These are phyloP conservation scores for Suillus plorans DNA, from an alignment of 768 basidiomycete species.

Conservation along the genomic window DNA sequence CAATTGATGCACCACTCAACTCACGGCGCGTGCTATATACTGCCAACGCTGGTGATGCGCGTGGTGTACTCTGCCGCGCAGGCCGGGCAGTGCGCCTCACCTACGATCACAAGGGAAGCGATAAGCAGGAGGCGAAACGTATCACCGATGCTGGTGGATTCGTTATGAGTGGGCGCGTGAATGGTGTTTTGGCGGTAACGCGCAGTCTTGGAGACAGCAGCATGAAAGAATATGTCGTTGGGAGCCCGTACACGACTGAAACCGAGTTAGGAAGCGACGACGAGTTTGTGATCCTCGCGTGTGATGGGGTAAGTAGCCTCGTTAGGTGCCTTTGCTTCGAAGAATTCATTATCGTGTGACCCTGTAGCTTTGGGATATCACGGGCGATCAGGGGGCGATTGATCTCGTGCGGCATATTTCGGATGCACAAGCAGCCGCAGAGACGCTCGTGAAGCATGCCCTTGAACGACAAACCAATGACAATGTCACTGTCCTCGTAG, in stretches of 20 bases:
- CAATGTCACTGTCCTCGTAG: constrained; percentile 89
- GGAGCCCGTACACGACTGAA: constrained; percentile 98
- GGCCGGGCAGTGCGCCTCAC: constrained; percentile 92
- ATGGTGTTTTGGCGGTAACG: constrained; percentile 96
- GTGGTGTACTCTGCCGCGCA: constrained; percentile 88
- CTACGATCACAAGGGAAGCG: constrained; percentile 98
- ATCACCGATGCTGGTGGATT: constrained; percentile 98
- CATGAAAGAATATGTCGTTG: constrained; percentile 99
- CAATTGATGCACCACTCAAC: constrained; percentile 44
- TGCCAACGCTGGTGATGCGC: constrained; percentile 96
- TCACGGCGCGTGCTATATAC: constrained; percentile 84
- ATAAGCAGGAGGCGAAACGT: constrained; percentile 95
- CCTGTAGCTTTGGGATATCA: constrained; percentile 91
- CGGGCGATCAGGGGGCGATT: constrained; percentile 86
- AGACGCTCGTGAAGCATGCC: constrained; percentile 79
- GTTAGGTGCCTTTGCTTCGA: constrained; percentile 2
- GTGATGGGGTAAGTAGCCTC: constrained; percentile 81
- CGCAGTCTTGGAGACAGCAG: constrained; percentile 93
- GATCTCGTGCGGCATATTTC: constrained; percentile 71
- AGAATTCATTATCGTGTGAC: neutral
- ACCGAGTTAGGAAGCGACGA: constrained; percentile 88
- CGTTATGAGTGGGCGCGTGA: constrained; percentile 97
- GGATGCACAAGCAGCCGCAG: constrained; percentile 83
- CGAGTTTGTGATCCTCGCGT: constrained; percentile 93
- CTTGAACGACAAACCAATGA: constrained; percentile 88